Evolutionary conservation across 768 basidiomycete species (phyloP), one percentile per base, ranked within the genome.

Genomic region (Baorangia bicolor): DNA sequence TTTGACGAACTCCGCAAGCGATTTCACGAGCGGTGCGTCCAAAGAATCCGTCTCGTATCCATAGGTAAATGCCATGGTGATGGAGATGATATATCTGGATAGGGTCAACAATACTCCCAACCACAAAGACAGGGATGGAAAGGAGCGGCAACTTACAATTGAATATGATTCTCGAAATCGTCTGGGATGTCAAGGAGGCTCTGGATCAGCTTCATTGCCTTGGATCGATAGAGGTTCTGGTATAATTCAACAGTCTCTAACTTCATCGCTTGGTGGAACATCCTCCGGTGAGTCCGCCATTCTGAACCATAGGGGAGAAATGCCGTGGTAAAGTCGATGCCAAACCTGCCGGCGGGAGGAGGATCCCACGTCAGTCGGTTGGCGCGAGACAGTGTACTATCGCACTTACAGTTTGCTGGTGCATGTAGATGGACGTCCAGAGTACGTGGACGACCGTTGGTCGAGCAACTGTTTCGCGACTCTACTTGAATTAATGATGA

Each of bases 1-100:
- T 6, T 55, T 57, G 28, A 57, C 53, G 6, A 67, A 56, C n/a
- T 72, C 68, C 2, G 57, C 51, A 11, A 69, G 53, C 5, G 70
- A 59, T 39, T 59, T 65, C 40, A 69, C 66, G 16, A 70, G 53
- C 2, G 66, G 69, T 8, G 57, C 64, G 10, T 72, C 58, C 57
- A 69, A 44, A 5, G 68, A 69, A 40, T 61, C 45, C 16, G 38
- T 58, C 46, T 72, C 61, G 12, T 69, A 70, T 34, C 68, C 68
- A 42, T 69, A 72, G 2, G 70, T 72, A 42, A 62, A 57, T 4
- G 56, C 53, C 70, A 69, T 72, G 2, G 69, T 72, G 34, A 72
- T 66, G 21, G 70, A 72, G 34, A 68, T 50, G 35, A 72, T 64
- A 20, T 71, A 70, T 33, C 70, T 72, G 20, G 3, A 31, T 7